Evolutionary conservation across 2,329 filamentous ascomycete genomes (phyloP).

Genomic region (Fusarium proliferatum): DNA sequence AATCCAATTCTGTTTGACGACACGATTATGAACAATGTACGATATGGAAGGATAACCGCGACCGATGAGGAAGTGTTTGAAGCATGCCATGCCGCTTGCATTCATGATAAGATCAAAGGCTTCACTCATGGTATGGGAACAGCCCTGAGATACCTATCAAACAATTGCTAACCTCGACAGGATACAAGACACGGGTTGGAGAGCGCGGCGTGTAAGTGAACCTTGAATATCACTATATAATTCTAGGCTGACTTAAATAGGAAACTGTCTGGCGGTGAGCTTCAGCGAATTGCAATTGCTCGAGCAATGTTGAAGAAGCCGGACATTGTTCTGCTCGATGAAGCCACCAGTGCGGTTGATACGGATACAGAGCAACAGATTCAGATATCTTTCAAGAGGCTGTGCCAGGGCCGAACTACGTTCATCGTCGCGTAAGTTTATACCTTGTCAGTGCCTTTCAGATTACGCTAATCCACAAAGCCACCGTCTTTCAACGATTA

Average conservation of each 20-base stretch:
- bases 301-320: slow-evolving; percentile 79
- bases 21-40: slow-evolving; percentile 69
- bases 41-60: slow-evolving; percentile 65
- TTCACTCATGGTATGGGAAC: slow-evolving; percentile 61
- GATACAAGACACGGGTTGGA: slow-evolving; percentile 62
- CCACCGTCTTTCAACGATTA: slow-evolving; percentile 77
- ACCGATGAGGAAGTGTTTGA: slow-evolving; percentile 66
- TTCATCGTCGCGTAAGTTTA: slow-evolving; percentile 70
- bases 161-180: slow-evolving; percentile 42
- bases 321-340: slow-evolving; percentile 80
- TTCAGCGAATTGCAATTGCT: slow-evolving; percentile 75
- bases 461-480: slow-evolving; percentile 49
- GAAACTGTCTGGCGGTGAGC: slow-evolving; percentile 73
- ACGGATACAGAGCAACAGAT: slow-evolving; percentile 76
- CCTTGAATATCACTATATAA: not conserved
- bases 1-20: slow-evolving; percentile 67
- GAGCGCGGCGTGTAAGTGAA: slow-evolving; percentile 60
- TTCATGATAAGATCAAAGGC: slow-evolving; percentile 67
- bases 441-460: too few species aligned
- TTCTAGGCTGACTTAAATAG: slow-evolving; percentile 47
- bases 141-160: not conserved
- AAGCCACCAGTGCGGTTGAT: slow-evolving; percentile 82
- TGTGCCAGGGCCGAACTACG: slow-evolving; percentile 72
- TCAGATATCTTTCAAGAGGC: slow-evolving; percentile 67
- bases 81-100: slow-evolving; percentile 65